Percentiles rank a stretch among this genome's conserved stretches.
Conservation (phyloP, 108 stramenopile species). For the Cylindrotheca fusiformis region DNA sequence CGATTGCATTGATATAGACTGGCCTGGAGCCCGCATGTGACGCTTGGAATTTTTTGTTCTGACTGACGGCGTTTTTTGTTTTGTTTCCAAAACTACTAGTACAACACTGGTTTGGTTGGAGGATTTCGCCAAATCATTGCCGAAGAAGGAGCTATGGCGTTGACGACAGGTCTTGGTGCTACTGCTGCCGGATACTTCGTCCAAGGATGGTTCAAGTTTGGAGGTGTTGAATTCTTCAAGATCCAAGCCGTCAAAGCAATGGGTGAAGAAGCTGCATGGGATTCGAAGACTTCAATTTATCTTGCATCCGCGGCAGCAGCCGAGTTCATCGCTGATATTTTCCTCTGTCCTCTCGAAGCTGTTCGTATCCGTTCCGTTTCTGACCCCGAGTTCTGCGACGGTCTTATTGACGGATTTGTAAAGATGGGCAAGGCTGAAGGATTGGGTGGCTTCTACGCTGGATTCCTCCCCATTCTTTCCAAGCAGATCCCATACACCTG, state of each 20-base stretch:
- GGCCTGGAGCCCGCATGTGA: neutral
- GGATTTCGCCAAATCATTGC: constrained; percentile 88
- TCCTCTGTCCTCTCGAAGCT: constrained; percentile 98
- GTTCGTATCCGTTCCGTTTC: constrained; percentile 97
- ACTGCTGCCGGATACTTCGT: constrained; percentile 96
- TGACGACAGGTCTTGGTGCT: constrained; percentile 96
- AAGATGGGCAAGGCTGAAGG: constrained; percentile 89
- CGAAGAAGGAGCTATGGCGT: constrained; percentile 92
- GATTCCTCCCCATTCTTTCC: constrained; percentile 93
- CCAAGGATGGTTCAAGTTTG: constrained; percentile 99
- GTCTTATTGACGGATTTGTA: constrained; percentile 83
- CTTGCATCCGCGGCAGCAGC: constrained; percentile 89
- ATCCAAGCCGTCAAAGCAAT: constrained; percentile 77
- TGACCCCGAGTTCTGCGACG: constrained; percentile 89
- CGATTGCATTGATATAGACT: no score
- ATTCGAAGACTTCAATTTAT: constrained; percentile 93
- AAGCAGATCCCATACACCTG: constrained; percentile 99
- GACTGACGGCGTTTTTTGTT: neutral
- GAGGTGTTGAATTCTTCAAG: constrained; percentile 98
- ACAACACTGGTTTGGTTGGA: constrained; percentile 92
- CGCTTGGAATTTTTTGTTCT: neutral
- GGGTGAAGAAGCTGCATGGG: constrained; percentile 94
- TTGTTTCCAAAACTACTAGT: constrained; percentile 32
- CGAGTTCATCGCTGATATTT: constrained; percentile 96
- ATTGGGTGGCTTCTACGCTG: constrained; percentile 94